phyloP scores from a whole-genome alignment of 345 rosid genomes.

The Noccaea bulbosa region DNA sequence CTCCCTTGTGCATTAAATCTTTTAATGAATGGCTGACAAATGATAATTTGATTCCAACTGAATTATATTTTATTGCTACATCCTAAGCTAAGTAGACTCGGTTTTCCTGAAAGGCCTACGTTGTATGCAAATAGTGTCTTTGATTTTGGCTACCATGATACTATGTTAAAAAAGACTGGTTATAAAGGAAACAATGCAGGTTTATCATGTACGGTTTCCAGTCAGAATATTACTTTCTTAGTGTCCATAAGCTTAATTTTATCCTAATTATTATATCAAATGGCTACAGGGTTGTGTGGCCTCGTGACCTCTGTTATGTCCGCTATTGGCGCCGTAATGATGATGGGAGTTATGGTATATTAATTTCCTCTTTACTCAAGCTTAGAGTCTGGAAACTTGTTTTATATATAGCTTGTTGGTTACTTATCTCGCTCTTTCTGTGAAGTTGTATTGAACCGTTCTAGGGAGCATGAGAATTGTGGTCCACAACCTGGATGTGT shows the following conservation, averaged over 20 bases:
- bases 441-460: conserved; percentile 96
- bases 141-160: conserved; percentile 8
- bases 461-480: conserved; percentile 96
- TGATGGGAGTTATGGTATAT: conserved; percentile 96
- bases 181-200: background rate
- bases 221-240: background rate
- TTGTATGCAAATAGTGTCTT: conserved; percentile 6
- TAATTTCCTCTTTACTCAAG: conserved; percentile 30
- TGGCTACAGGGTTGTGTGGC: conserved; percentile 86
- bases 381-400: conserved; percentile 20
- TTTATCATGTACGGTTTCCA: background rate
- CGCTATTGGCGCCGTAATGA: conserved; percentile 99
- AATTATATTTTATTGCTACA: background rate
- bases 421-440: conserved; percentile 45
- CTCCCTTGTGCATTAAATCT: background rate
- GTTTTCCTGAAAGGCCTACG: conserved; percentile 18
- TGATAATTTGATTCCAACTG: conserved; percentile 9
- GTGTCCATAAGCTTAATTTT: conserved; percentile 8
- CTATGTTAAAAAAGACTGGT: conserved; percentile 12
- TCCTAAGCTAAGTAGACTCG: background rate
- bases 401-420: conserved; percentile 32
- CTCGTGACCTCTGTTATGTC: conserved; percentile 98
- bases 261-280: conserved; percentile 21
- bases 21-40: conserved; percentile 2
- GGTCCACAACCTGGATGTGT: conserved; percentile 96